phyloP scores from a whole-genome alignment of 2,329 filamentous ascomycete species.

The Rutstroemia sydowiana region DNA sequence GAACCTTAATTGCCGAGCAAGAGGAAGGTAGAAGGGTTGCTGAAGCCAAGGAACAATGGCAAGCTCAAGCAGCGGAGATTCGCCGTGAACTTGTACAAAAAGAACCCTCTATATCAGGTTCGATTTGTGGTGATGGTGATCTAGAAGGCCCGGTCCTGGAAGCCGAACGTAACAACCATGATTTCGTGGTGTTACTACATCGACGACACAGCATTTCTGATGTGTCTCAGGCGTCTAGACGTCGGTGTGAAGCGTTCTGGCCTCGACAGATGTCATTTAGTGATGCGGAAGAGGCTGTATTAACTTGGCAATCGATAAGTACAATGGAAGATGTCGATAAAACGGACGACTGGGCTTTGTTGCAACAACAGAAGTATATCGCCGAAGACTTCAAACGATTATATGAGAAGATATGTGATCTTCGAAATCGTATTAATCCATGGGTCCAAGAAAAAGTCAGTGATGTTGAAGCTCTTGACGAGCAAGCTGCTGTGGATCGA shows the following conservation, averaged over 20 bases:
- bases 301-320: constrained; percentile 55
- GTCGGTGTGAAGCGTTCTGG: constrained; percentile 53
- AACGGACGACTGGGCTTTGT: constrained; percentile 25
- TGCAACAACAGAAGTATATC: constrained; percentile 32
- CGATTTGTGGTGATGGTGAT: constrained; percentile 51
- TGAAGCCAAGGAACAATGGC: constrained; percentile 25
- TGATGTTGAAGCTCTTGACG: constrained; percentile 52
- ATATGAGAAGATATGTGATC: constrained; percentile 42
- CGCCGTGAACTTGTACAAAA: constrained; percentile 37
- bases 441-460: constrained; percentile 56
- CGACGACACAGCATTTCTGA: constrained; percentile 53
- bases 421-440: constrained; percentile 47
- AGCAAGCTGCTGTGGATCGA: constrained; percentile 53
- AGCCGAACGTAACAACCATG: constrained; percentile 39
- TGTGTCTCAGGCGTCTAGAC: constrained; percentile 26
- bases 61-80: constrained; percentile 35
- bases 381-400: constrained; percentile 51
- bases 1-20: constrained; percentile 7
- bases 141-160: constrained; percentile 46
- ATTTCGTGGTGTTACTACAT: constrained; percentile 43
- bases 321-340: constrained; percentile 32
- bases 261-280: constrained; percentile 69
- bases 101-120: constrained; percentile 50
- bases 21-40: constrained; percentile 15
- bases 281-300: constrained; percentile 65